Base-by-base conservation (phyloP, 768 basidiomycete species). In the Scleroderma bovista region DNA sequence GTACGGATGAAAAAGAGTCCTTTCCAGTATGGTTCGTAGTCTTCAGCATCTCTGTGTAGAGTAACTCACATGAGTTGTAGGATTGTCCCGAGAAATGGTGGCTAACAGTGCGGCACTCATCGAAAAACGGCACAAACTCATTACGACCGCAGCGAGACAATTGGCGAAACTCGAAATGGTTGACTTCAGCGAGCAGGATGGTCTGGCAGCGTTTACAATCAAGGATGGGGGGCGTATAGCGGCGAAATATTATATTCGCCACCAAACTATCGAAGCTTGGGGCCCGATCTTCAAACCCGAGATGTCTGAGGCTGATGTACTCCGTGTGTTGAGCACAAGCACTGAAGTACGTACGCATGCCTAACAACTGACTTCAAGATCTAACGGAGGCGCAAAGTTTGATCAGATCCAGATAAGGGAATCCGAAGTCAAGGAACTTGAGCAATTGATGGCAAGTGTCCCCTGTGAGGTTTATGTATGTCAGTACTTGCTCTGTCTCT, bases 201-300 rank as follows among this genome's bases (percentile, higher is more conserved):
- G 64, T 1, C 75, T 72, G 5, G 81, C 79, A 12, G 68, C 75
- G 2, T 84, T 96, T 50, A 70, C 75, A 2, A 81, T 86, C 56
- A 91, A 88, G n/a, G 94, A 96, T 55, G 69, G 95, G 2, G 96
- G 96, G n/a, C 75, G 93, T 55, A 94, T 98, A 58, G 93, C 96
- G 0, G 92, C 95, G 4, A 94, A 88, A 68, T 99, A 96, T 67
- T 99, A 98, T 68, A 88, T 99, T 61, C 81, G 87, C 17, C 71
- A 91, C 64, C 70, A 79, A 39, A 93, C 90, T 4, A 84, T 98
- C 32, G 90, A 91, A 65, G 79, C 88, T 6, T 98, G 95, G 74
- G 89, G 87, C 66, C 68, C 77, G 53, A 68, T 78, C 51, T 90
- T 98, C 68, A 75, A 81, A 44, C 77, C 82, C 1, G 80, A 72